Conservation (phyloP, 2,329 filamentous ascomycete genomes). For the Aspergillus bombycis region DNA sequence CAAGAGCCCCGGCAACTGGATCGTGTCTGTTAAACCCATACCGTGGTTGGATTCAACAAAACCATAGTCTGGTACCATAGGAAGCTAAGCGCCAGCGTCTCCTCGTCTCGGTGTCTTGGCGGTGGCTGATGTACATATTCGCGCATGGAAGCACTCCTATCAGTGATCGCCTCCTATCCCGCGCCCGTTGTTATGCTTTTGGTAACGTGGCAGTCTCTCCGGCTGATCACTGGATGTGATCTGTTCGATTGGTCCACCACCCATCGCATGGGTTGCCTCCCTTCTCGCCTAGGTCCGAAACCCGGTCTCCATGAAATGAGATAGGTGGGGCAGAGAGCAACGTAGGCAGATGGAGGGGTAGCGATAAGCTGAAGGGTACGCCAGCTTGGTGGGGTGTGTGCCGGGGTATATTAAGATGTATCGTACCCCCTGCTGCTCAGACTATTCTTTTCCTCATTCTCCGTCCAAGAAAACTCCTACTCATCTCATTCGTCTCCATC, state of each 20-base stretch:
- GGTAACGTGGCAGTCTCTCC: conserved; percentile 6
- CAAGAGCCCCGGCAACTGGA: conserved; percentile 1
- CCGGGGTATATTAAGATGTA: conserved; percentile 6
- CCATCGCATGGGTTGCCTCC: background rate
- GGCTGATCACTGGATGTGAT: conserved; percentile 3
- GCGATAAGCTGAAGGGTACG: conserved; percentile 4
- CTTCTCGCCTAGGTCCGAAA: background rate
- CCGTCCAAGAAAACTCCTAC: background rate
- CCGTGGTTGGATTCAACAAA: background rate
- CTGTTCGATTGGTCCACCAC: conserved; percentile 4
- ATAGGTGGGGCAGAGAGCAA: conserved; percentile 5
- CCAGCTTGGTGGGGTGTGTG: conserved; percentile 3
- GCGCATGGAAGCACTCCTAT: background rate
- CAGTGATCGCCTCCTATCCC: conserved; percentile 3
- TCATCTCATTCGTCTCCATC: conserved; percentile 3
- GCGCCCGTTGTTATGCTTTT: background rate
- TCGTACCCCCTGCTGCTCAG: background rate
- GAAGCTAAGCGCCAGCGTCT: background rate
- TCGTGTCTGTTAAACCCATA: background rate
- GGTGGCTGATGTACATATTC: background rate
- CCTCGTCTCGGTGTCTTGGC: background rate
- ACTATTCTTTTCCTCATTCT: background rate
- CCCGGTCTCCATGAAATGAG: background rate
- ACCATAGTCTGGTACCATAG: background rate
- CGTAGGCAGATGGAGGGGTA: conserved; percentile 6